phyloP scores from a whole-genome alignment of 306 rosid genomes.

The Pterocarpus santalinus region DNA sequence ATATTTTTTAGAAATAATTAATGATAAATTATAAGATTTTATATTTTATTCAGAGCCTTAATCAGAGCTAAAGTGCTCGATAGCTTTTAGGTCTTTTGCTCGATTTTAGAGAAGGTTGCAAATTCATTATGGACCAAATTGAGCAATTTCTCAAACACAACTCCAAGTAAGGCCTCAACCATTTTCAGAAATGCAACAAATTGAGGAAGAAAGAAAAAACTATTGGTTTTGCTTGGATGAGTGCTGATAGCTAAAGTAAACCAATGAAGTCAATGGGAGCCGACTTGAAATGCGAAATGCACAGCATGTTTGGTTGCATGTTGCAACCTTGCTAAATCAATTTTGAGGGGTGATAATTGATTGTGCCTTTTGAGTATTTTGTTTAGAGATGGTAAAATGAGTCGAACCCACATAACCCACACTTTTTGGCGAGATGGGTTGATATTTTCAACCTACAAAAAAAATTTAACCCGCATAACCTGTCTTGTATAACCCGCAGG shows the following conservation, averaged over 20 bases:
- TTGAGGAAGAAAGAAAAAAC: not conserved
- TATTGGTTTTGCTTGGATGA: not conserved
- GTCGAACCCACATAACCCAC: no score
- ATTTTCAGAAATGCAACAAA: conserved; percentile 7
- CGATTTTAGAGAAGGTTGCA: not conserved
- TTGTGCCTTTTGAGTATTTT: no score
- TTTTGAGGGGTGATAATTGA: no score
- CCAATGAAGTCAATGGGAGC: not conserved
- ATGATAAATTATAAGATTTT: no score
- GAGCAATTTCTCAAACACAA: not conserved
- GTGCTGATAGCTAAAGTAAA: not conserved
- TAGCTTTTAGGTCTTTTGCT: not conserved
- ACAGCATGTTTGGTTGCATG: no score
- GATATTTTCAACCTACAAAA: no score
- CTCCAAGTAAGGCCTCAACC: not conserved
- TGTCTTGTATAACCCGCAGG: no score
- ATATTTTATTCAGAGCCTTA: not conserved
- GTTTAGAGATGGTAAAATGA: no score
- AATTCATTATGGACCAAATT: conserved; percentile 5
- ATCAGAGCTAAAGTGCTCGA: not conserved
- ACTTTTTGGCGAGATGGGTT: no score
- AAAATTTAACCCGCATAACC: no score
- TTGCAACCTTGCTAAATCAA: no score
- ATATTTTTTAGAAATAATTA: no score
- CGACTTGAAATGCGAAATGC: not conserved